These are phyloP conservation scores for Suillus occidentalis DNA, from an alignment of 768 basidiomycete genomes.

Conservation along the genomic window DNA sequence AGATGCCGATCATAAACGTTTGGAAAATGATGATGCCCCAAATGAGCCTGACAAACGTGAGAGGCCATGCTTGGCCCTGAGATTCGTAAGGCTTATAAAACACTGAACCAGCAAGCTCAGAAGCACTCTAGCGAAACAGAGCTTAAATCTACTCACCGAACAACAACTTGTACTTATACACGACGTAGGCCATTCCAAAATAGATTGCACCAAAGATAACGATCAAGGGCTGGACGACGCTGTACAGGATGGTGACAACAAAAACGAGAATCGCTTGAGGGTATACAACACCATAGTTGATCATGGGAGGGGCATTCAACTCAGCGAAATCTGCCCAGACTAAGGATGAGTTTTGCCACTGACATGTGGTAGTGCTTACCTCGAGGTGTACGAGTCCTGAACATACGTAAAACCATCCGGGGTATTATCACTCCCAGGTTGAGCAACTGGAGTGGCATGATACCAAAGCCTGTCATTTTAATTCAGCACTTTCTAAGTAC, in stretches of 20 bases:
- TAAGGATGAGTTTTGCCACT: slow-evolving; percentile 1
- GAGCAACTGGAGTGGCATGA: slow-evolving; percentile 94
- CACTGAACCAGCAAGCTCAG: slow-evolving; percentile 46
- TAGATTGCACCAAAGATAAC: slow-evolving; percentile 94
- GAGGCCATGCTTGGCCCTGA: slow-evolving; percentile 96
- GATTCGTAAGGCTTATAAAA: slow-evolving; percentile 99
- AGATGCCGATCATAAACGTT: slow-evolving; percentile 96
- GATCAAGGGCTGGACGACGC: slow-evolving; percentile 93
- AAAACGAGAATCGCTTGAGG: slow-evolving; percentile 97
- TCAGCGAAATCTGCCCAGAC: slow-evolving; percentile 82
- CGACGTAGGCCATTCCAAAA: slow-evolving; percentile 93
- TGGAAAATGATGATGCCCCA: slow-evolving; percentile 94
- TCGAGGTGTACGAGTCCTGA: slow-evolving; percentile 87
- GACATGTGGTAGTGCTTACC: slow-evolving; percentile 44
- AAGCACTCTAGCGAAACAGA: background rate
- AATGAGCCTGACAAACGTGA: slow-evolving; percentile 89
- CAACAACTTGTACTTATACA: slow-evolving; percentile 97
- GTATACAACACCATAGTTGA: slow-evolving; percentile 97
- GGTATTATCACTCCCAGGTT: slow-evolving; percentile 90
- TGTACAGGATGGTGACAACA: slow-evolving; percentile 92
- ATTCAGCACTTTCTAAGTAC: slow-evolving; percentile 4
- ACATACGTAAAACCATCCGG: slow-evolving; percentile 67
- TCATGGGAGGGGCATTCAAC: slow-evolving; percentile 95
- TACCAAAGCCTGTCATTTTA: slow-evolving; percentile 63
- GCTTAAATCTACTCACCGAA: slow-evolving; percentile 62